These are phyloP conservation scores for Orbilia oligospora DNA, from an alignment of 2,329 filamentous ascomycete species.

Conservation along the genomic window DNA sequence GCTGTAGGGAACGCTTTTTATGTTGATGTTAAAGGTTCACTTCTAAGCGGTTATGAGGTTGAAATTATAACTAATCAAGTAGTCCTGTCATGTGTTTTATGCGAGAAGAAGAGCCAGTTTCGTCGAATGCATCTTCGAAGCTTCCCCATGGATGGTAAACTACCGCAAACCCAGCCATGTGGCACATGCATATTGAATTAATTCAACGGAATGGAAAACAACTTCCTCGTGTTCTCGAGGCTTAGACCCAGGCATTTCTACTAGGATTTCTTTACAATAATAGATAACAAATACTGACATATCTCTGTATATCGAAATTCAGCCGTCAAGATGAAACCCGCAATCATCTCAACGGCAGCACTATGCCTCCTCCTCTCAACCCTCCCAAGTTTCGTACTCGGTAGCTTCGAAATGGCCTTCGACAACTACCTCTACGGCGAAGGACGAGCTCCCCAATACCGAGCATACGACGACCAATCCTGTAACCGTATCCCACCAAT, in stretches of 20 bases:
- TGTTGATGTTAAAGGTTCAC: too few relatives aligned
- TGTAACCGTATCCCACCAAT: conserved; percentile 23
- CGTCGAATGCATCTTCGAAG: background rate
- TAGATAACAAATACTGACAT: too few relatives aligned
- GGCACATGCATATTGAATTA: background rate
- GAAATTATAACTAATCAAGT: too few relatives aligned
- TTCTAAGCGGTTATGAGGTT: too few relatives aligned
- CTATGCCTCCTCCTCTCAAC: conserved; percentile 18
- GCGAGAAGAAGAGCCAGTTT: background rate
- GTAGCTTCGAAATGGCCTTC: conserved; percentile 31
- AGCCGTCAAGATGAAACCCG: background rate
- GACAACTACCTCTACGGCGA: background rate
- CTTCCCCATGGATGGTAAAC: background rate
- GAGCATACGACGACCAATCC: conserved; percentile 8
- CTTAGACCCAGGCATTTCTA: too few relatives aligned
- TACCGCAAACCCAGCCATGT: background rate
- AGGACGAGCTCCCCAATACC: background rate
- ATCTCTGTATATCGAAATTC: too few relatives aligned
- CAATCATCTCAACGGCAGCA: background rate
- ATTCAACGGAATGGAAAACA: background rate
- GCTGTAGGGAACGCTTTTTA: too few relatives aligned
- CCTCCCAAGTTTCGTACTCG: conserved; percentile 7
- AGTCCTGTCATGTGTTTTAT: too few relatives aligned
- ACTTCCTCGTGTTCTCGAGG: too few relatives aligned
- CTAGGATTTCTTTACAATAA: too few relatives aligned